These are phyloP conservation scores for Chytridiales sp. DNA, from an alignment of 371 early-diverging fungal genomes.

Conservation along the genomic window DNA sequence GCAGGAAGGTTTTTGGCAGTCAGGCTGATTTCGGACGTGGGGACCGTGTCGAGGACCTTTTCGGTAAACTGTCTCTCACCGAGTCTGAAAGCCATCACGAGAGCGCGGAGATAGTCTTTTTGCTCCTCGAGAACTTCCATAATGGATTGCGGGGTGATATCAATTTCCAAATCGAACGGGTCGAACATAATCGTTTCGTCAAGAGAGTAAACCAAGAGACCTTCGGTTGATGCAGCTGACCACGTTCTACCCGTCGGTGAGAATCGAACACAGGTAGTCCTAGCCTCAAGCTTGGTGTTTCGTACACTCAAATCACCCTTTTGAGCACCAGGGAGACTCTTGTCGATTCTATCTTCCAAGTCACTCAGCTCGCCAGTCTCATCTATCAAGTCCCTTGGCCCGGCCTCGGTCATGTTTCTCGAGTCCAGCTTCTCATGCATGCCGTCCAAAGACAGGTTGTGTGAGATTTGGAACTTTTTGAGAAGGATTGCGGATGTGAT, in stretches of 20 bases:
- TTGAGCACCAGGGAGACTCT: slow-evolving; percentile 82
- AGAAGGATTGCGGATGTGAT: slow-evolving; percentile 70
- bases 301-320: slow-evolving; percentile 82
- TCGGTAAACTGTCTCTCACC: slow-evolving; percentile 78
- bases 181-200: slow-evolving; percentile 92
- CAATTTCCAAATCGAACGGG: slow-evolving; percentile 95
- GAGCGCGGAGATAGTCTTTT: slow-evolving; percentile 77
- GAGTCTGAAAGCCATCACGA: slow-evolving; percentile 87
- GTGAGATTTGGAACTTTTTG: slow-evolving; percentile 86
- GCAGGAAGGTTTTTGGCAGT: slow-evolving; percentile 75
- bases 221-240: slow-evolving; percentile 97
- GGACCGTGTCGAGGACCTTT: slow-evolving; percentile 77
- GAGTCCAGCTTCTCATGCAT: slow-evolving; percentile 86
- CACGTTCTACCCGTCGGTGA: slow-evolving; percentile 91
- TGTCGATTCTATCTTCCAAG: slow-evolving; percentile 79
- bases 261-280: slow-evolving; percentile 83
- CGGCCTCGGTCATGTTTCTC: slow-evolving; percentile 92
- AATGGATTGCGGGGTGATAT: slow-evolving; percentile 89
- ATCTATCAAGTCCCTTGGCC: slow-evolving; percentile 78
- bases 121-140: slow-evolving; percentile 61
- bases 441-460: slow-evolving; percentile 90
- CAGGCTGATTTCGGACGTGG: slow-evolving; percentile 70
- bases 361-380: slow-evolving; percentile 71
- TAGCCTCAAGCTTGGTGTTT: slow-evolving; percentile 69
- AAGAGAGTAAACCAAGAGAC: slow-evolving; percentile 88